Percentiles rank a stretch among this genome's conserved stretches.
phyloP scores from a whole-genome alignment of 2,329 filamentous ascomycete species.

The Penicillium sp. region DNA sequence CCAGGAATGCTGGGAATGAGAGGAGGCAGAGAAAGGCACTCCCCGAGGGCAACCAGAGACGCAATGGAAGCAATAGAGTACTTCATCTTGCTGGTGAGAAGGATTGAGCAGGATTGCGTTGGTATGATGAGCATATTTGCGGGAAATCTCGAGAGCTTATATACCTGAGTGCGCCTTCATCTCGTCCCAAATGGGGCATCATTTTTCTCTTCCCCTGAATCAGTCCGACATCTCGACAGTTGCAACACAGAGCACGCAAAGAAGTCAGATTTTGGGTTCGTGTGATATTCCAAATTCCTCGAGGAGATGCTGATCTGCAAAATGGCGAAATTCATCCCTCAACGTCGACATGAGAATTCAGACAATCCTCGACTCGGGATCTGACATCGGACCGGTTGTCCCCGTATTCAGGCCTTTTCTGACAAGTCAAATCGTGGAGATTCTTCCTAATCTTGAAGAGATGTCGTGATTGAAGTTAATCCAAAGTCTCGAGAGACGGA shows the following conservation, averaged over 20 bases:
- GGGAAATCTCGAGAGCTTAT: slow-evolving; percentile 16
- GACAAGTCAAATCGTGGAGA: not conserved
- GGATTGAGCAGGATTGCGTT: not conserved
- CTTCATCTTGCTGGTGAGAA: slow-evolving; percentile 16
- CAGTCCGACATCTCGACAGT: not conserved
- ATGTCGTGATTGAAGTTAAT: slow-evolving; percentile 16
- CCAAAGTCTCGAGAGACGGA: not conserved
- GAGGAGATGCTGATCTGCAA: slow-evolving; percentile 13
- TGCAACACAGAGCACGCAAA: slow-evolving; percentile 16
- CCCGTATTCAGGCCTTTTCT: not conserved
- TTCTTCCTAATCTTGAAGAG: not conserved
- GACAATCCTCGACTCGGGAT: not conserved
- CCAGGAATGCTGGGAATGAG: slow-evolving; percentile 60
- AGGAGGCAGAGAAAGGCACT: slow-evolving; percentile 47
- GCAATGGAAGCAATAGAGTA: slow-evolving; percentile 16
- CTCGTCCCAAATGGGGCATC: not conserved
- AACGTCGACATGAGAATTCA: not conserved
- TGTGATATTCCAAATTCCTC: slow-evolving; percentile 3
- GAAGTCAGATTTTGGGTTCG: not conserved
- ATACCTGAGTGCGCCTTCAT: slow-evolving; percentile 6
- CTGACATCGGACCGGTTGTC: not conserved
- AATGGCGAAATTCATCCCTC: slow-evolving; percentile 11
- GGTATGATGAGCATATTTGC: slow-evolving; percentile 18
- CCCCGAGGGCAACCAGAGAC: slow-evolving; percentile 19
- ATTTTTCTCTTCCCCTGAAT: not conserved